Base-by-base conservation (phyloP, 305 asterid genomes). In the Rubia tinctorum region DNA sequence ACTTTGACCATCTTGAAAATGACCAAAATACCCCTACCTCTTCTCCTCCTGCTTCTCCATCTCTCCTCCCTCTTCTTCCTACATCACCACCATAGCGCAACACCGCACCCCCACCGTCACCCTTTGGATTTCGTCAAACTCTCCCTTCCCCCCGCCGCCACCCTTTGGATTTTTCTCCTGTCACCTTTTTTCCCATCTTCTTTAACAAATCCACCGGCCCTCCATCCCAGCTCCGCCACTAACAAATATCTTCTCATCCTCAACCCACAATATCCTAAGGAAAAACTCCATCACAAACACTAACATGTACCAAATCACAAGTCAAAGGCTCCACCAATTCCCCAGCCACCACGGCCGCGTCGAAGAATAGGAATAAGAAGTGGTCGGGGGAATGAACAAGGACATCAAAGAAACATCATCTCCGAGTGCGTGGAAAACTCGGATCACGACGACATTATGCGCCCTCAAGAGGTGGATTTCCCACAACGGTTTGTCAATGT, bases 361-460 rank as follows among this genome's bases (percentile, higher is more conserved):
- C 37, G 7, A 20, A 72, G 61, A 75, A 61, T 53, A 20, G 17
- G 96, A 87, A 15, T 89, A 91, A 10, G 82, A 86, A 0, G 74
- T 80, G 15, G 78, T 78, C 72, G 97, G 73, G 75, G 90, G 89
- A 70, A 80, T 68, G 14, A 92, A 75, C 71, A 94, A 62, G 65
- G 97, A 89, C 93, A 91, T 80, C 49, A 94, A 39, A 2, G 97
- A 90, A 25, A 88, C 83, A 42, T 97, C 99, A 73, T 94, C 99
- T 10, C 99, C 99, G 8, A 94, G 89, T 72, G 97, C 91, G 85
- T 94, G 98, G 83, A 91, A 96, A 73, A 91, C 77, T 1, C 98
- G 92, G 75, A 88, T 59, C 5, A 93, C 85, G 7, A 58, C 73
- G 66, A 86, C 82, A 1, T 79, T 88, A 66, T 91, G 98, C 23